phyloP scores from a whole-genome alignment of 2,329 filamentous ascomycete genomes.

The Alternaria arbusti region DNA sequence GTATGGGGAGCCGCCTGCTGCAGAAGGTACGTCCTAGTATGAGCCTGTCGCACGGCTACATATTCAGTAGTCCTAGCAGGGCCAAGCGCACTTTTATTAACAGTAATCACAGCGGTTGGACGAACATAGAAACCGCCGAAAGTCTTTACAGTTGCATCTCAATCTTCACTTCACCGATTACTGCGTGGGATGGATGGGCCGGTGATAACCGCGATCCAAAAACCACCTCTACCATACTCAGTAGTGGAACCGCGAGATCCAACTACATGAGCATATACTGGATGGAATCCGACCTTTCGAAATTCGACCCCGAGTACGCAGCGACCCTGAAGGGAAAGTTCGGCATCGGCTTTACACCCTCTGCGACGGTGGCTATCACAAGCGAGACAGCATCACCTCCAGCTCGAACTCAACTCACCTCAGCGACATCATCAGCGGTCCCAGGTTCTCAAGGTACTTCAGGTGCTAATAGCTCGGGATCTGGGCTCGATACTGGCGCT shows the following conservation, averaged over 20 bases:
- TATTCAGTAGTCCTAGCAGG: background rate
- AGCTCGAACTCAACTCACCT: background rate
- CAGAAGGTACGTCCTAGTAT: background rate
- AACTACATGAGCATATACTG: background rate
- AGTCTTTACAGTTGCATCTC: no score
- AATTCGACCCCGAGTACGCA: background rate
- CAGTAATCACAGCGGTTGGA: background rate
- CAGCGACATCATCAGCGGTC: no score
- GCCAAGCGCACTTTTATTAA: background rate
- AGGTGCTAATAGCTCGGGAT: background rate
- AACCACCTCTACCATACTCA: background rate
- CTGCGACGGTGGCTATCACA: background rate
- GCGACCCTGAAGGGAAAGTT: background rate
- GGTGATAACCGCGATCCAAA: no score
- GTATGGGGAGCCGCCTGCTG: background rate
- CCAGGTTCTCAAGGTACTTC: no score
- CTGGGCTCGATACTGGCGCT: background rate
- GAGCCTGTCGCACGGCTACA: background rate
- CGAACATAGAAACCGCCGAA: background rate
- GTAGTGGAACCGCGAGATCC: no score
- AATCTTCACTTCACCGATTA: no score
- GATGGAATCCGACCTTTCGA: background rate
- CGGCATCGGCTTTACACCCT: background rate
- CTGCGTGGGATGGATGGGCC: no score
- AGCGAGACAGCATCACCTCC: background rate